These are phyloP conservation scores for Leccinum obscurum DNA, from an alignment of 768 basidiomycete species.

Conservation along the genomic window DNA sequence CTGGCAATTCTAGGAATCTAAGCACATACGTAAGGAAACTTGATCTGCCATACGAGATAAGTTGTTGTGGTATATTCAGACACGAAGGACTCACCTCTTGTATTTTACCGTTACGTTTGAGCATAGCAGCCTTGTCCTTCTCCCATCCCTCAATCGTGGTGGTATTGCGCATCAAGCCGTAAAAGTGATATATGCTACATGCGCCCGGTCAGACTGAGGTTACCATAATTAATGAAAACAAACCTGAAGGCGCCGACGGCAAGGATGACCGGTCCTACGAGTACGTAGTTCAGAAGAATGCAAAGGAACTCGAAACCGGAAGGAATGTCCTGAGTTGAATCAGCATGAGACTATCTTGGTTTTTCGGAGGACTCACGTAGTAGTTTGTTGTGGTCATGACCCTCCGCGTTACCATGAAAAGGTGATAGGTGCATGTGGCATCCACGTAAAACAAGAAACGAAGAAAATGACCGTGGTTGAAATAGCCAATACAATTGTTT, in stretches of 20 bases:
- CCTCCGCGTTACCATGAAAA: conserved; percentile 75
- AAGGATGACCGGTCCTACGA: conserved; percentile 83
- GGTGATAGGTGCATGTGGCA: conserved; percentile 83
- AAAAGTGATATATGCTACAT: conserved; percentile 82
- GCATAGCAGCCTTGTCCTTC: conserved; percentile 88
- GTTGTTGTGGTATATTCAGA: not conserved
- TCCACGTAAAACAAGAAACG: conserved; percentile 94
- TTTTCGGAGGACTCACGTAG: conserved; percentile 46
- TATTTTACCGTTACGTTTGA: conserved; percentile 84
- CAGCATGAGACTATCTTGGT: not conserved
- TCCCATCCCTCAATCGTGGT: conserved; percentile 99
- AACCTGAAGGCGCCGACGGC: conserved; percentile 91
- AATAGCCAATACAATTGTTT: conserved; percentile 92
- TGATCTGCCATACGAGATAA: conserved; percentile 49
- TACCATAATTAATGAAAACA: not conserved
- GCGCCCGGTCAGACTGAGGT: conserved; percentile 15
- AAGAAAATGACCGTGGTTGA: conserved; percentile 86
- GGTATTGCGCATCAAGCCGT: conserved; percentile 70
- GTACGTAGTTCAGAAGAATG: conserved; percentile 83
- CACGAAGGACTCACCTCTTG: conserved; percentile 52
- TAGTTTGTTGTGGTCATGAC: conserved; percentile 52
- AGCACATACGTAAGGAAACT: conserved; percentile 84
- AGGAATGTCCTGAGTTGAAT: conserved; percentile 59
- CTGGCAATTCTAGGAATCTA: conserved; percentile 2
- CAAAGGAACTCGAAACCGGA: conserved; percentile 71